Base-by-base conservation (phyloP, 805 yeast genomes). In the Candida cerambycidarum region DNA sequence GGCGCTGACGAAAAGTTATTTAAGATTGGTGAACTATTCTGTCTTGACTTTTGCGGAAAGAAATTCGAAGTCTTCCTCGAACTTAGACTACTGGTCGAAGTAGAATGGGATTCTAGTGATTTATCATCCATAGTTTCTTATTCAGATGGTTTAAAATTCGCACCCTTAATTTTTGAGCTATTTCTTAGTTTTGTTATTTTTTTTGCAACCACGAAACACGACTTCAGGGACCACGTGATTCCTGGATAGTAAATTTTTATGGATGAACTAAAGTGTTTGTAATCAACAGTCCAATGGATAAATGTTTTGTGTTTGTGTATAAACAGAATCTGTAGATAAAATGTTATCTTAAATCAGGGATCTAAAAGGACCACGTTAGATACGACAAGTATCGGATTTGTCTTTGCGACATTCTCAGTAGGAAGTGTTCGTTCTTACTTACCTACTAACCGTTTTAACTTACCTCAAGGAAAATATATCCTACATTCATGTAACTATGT, bases 41-140 rank as follows among this genome's bases (percentile, higher is more conserved):
- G 36, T 21, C 36, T 30, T 11, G 27, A 21, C 23, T 23, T 16
- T 3, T 36, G 32, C 31, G 48, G 50, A 38, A 48, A 48, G 39
- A 48, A 48, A 25, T 48, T 45, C 5, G 50, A 45, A 7, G 50
- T 48, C 19, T 48, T 48, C 29, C 52, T 16, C 6, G 47, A 40
- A 29, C 45, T 41, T 14, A 38, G 11, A 25, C 46, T 41, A 32
- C 44, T 46, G 17, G 42, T 39, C 3, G 38, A 34, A 3, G 41
- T 45, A 25, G 45, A 39, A 27, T 37, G 37, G n/a, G 47, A 44
- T 14, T 47, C 51, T 6, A 36, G 9, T 10, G 44, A 41, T 15
- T 34, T 43, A 25, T 47, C 51, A 9, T 46, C 50, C 50, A 46
- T 46, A 27, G 31, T 25, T 23, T 29, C 38, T 34, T 34, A 34